A percentile compares a stretch with the other conserved stretches of the same genome.
Evolutionary conservation across 208 protist genomes (phyloP).

Genomic region (Wallacemonas sp.): DNA sequence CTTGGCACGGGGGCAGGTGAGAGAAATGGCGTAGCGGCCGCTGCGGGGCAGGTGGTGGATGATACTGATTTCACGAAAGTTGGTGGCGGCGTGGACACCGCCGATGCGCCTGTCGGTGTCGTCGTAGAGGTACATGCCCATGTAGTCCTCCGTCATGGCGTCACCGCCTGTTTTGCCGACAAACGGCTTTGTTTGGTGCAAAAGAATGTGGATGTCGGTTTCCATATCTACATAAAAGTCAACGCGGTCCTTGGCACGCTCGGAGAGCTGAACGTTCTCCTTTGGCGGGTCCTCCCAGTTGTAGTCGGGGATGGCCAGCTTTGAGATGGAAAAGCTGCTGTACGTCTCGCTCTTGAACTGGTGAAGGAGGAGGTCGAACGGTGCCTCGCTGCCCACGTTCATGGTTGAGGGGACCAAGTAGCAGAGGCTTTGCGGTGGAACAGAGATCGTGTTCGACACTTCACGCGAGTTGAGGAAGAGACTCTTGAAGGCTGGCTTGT

Average conservation of each 20-base stretch:
- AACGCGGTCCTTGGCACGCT: constrained; percentile 64
- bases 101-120: constrained; percentile 50
- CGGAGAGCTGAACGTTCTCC: constrained; percentile 29
- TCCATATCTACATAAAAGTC: constrained; percentile 80
- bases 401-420: constrained; percentile 79
- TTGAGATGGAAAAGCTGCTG: constrained; percentile 36
- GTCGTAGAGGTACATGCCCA: constrained; percentile 87
- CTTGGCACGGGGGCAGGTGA: constrained; percentile 68
- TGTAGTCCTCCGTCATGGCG: constrained; percentile 76
- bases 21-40: constrained; percentile 67
- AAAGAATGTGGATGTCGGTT: constrained; percentile 68
- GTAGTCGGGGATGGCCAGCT: constrained; percentile 40
- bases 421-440: constrained; percentile 60
- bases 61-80: constrained; percentile 83
- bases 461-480: constrained; percentile 86
- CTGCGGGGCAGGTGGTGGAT: constrained; percentile 50
- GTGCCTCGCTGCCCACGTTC: constrained; percentile 40
- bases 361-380: constrained; percentile 56
- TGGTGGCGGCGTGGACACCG: constrained; percentile 72
- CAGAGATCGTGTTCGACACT: constrained; percentile 49
- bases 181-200: constrained; percentile 65
- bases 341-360: constrained; percentile 46
- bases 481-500: constrained; percentile 59
- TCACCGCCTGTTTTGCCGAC: constrained; percentile 43
- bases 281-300: constrained; percentile 42